Conservation (phyloP, 2,329 filamentous ascomycete species). For the Botrytis deweyae region DNA sequence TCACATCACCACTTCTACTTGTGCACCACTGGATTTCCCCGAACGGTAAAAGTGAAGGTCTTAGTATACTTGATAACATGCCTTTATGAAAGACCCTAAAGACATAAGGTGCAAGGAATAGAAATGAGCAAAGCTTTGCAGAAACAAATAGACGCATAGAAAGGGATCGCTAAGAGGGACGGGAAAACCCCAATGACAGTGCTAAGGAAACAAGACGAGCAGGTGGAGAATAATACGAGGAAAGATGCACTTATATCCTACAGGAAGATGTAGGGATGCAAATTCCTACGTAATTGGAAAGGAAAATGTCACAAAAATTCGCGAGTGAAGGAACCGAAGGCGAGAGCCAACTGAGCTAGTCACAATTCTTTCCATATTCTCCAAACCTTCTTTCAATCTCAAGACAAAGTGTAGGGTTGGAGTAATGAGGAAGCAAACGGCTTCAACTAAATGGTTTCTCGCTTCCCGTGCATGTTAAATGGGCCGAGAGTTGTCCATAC, state of each 20-base stretch:
- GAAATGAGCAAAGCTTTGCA: not conserved
- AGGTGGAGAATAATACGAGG: not conserved
- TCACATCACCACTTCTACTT: not conserved
- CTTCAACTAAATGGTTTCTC: not conserved
- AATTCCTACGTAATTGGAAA: not conserved
- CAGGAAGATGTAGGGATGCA: not conserved
- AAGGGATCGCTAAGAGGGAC: not conserved
- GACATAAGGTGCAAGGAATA: not conserved
- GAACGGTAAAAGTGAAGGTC: not conserved
- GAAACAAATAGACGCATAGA: not conserved
- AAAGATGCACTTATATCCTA: not conserved
- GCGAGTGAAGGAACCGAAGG: not conserved
- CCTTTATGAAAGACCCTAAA: not conserved
- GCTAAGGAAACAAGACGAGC: not conserved
- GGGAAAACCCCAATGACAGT: not conserved
- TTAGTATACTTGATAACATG: not conserved
- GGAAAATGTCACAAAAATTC: not conserved
- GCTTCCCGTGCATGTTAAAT: not conserved
- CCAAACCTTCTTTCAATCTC: slow-evolving; percentile 8
- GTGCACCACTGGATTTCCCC: not conserved
- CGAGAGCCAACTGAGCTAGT: not conserved
- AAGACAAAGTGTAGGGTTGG: not conserved
- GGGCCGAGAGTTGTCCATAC: not conserved
- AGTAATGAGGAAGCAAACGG: not conserved
- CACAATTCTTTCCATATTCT: not conserved